Base-by-base conservation (phyloP, 768 basidiomycete genomes). In the Hemileccinum rubropunctum region DNA sequence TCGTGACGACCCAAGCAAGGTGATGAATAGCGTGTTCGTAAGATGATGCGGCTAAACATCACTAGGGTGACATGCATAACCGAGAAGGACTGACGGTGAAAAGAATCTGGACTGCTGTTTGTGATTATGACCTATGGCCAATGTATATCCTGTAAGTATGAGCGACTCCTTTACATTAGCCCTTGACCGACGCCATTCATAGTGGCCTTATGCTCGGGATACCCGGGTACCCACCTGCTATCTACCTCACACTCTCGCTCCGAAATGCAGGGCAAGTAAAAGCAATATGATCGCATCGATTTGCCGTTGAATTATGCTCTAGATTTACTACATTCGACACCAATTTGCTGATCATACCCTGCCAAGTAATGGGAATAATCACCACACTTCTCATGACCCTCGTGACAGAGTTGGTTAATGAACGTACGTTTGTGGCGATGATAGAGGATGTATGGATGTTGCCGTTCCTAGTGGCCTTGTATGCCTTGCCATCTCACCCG, bases 101-200 rank as follows among this genome's bases (percentile, higher is more conserved):
- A 56, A 70, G 76, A 6, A 60, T 84, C 3, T 84, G 79, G 77
- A 66, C 63, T 6, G 79, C 82, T 0, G 45, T 83, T 6, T 75
- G 73, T 30, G 84, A 86, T 59, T 85, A 78, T 49, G 82, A 84
- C 57, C 64, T 85, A 12, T 86, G 83, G 83, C 84, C 84, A 0
- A 39, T 86, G 21, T 86, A 87, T 59, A 71, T 82, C 23, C 63
- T 82, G 77, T 57, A 32, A 44, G 39, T 33, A 6, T 3, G n/a
- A 30, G 1, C 2, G 4, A 18, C 33, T 21, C 17, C 4, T 38
- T 14, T 52, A 11, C 36, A n/a, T 20, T 6, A 3, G 33, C 6
- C n/a, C 34, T 33, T 51, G 35, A 54, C 40, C 4, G 14, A 44
- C 28, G 15, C 10, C 5, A 4, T 35, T 14, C 8, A 33, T 7